Percentiles rank a stretch among this genome's conserved stretches.
phyloP scores from a whole-genome alignment of 2,329 filamentous ascomycete genomes.

The Elsinoe ampelina region DNA sequence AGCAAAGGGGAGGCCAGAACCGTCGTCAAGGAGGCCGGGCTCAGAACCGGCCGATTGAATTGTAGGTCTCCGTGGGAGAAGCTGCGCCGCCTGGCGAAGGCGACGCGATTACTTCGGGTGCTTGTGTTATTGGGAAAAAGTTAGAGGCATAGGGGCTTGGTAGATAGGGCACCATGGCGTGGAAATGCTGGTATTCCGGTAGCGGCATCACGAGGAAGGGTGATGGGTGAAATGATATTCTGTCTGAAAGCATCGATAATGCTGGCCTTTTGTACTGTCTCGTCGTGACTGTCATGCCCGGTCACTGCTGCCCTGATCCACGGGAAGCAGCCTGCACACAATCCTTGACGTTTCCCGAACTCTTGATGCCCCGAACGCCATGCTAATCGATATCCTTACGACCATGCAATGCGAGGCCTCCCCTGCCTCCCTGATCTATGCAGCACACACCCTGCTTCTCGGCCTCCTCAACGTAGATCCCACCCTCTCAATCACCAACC shows the following conservation, averaged over 20 bases:
- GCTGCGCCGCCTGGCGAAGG: neutral
- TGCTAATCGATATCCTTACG: no score
- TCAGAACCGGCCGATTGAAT: conserved; percentile 17
- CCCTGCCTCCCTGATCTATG: no score
- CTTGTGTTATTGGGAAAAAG: conserved; percentile 1
- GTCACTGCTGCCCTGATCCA: no score
- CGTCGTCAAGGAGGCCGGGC: conserved; percentile 15
- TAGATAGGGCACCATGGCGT: conserved; percentile 9
- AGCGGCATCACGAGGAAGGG: conserved; percentile 7
- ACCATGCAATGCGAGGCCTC: no score
- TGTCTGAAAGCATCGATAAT: neutral
- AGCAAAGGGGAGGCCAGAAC: conserved; percentile 16
- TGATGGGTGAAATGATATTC: conserved; percentile 9
- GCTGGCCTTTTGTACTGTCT: neutral
- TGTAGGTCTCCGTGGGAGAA: neutral
- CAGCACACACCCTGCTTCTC: neutral
- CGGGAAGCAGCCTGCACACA: no score
- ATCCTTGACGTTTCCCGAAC: no score
- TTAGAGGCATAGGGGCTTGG: neutral
- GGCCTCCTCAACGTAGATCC: neutral
- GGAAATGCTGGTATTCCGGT: conserved; percentile 1
- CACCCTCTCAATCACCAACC: neutral
- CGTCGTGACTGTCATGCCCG: no score
- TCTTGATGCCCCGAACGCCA: no score
- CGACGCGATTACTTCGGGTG: no score